Conservation (phyloP, 495 filamentous ascomycete species). For the Penicilliopsis zonata region DNA sequence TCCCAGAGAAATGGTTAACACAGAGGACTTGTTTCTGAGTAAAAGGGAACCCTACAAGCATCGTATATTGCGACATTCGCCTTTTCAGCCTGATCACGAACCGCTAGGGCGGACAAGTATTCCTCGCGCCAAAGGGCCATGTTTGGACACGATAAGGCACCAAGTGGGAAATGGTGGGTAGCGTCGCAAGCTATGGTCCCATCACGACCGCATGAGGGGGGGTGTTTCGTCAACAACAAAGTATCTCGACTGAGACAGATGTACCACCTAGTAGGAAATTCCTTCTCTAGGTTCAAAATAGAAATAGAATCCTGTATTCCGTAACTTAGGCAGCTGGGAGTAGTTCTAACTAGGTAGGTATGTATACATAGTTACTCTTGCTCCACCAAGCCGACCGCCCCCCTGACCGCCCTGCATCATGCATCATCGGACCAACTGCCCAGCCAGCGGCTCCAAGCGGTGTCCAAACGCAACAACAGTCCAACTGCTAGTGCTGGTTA, state of each 20-base stretch:
- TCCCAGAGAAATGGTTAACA: constrained; percentile 1
- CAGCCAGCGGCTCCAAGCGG: constrained; percentile 1
- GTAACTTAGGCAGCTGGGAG: too few species aligned
- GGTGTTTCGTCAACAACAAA: too few species aligned
- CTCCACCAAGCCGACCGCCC: constrained; percentile 16
- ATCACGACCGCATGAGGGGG: too few species aligned
- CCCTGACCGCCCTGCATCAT: constrained; percentile 21
- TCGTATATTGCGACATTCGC: constrained; percentile 41
- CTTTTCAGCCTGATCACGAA: constrained; percentile 46
- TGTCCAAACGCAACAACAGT: too few species aligned
- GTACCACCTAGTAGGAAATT: too few species aligned
- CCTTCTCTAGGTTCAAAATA: too few species aligned
- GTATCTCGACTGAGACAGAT: too few species aligned
- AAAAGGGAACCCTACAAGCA: constrained; percentile 35
- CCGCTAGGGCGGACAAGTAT: constrained; percentile 39
- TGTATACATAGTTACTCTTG: constrained; percentile 8
- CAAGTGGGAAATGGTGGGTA: too few species aligned
- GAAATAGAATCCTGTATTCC: too few species aligned
- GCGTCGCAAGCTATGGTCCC: too few species aligned
- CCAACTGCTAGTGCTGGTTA: constrained; percentile 17
- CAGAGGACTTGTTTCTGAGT: neutral
- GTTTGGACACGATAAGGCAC: too few species aligned
- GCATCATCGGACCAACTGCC: constrained; percentile 23
- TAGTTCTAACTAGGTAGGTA: constrained; percentile 5
- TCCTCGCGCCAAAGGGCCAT: constrained; percentile 49